Conservation (phyloP, 306 rosid species). For the Prunus campanulata region DNA sequence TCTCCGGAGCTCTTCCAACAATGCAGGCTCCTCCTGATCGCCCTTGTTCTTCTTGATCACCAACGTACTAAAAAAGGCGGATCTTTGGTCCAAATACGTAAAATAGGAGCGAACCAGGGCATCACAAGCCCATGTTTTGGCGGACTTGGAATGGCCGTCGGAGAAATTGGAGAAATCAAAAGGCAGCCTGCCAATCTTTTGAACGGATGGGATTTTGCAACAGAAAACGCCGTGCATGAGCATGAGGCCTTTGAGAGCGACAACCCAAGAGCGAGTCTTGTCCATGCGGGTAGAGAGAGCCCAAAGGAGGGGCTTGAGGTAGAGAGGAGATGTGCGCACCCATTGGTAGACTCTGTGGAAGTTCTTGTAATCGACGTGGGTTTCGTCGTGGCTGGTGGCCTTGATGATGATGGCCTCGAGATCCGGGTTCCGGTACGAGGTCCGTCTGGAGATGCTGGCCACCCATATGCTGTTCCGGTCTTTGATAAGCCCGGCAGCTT, state of each 20-base stretch:
- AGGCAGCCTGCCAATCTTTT: slow-evolving; percentile 59
- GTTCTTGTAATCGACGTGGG: slow-evolving; percentile 50
- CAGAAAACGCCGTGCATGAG: slow-evolving; percentile 78
- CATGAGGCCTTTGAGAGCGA: slow-evolving; percentile 84
- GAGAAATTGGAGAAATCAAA: slow-evolving; percentile 64
- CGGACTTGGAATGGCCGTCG: slow-evolving; percentile 25
- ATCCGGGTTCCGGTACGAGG: slow-evolving; percentile 52
- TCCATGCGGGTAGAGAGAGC: slow-evolving; percentile 52
- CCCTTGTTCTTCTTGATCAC: slow-evolving; percentile 18
- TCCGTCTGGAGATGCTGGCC: slow-evolving; percentile 42
- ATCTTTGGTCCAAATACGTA: slow-evolving; percentile 54
- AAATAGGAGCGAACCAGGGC: slow-evolving; percentile 57
- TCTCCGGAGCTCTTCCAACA: slow-evolving; percentile 55
- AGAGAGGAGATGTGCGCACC: slow-evolving; percentile 59
- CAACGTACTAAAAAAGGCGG: slow-evolving; percentile 17
- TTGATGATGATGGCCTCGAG: slow-evolving; percentile 61
- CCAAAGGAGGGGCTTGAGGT: slow-evolving; percentile 50
- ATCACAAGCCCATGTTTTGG: slow-evolving; percentile 36
- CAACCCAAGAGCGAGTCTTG: slow-evolving; percentile 67
- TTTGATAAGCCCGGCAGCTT: slow-evolving; percentile 61
- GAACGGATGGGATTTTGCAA: slow-evolving; percentile 39
- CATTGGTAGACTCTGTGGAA: slow-evolving; percentile 68
- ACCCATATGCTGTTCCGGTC: slow-evolving; percentile 70
- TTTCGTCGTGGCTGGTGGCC: slow-evolving; percentile 81
- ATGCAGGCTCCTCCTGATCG: slow-evolving; percentile 11